Evolutionary conservation across 371 early-diverging fungal species (phyloP).

Genomic region (Mortierella sp.): DNA sequence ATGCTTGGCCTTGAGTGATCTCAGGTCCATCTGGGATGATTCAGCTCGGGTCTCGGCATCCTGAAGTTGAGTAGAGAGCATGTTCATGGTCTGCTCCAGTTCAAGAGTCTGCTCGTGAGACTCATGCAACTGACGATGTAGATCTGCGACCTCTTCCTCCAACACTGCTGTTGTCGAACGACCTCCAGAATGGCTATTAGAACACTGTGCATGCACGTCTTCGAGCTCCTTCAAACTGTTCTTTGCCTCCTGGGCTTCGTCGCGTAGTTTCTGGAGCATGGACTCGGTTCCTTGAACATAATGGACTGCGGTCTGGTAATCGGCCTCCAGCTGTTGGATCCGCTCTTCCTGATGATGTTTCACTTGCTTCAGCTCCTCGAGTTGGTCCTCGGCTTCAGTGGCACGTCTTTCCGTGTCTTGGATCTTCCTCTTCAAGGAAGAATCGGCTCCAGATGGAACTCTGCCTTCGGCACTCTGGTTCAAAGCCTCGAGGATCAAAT

Average conservation of each 20-base stretch:
- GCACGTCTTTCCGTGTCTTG: slow-evolving; percentile 35
- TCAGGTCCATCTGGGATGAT: slow-evolving; percentile 13
- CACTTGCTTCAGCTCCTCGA: slow-evolving; percentile 13
- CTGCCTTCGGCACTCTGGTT: slow-evolving; percentile 12
- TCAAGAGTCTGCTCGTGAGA: slow-evolving; percentile 25
- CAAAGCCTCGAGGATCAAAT: slow-evolving; percentile 38
- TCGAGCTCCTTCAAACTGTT: slow-evolving; percentile 19
- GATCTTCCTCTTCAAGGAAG: slow-evolving; percentile 15
- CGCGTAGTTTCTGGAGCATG: slow-evolving; percentile 41
- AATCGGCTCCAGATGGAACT: neutral
- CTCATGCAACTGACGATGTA: slow-evolving; percentile 30
- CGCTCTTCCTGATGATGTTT: slow-evolving; percentile 22
- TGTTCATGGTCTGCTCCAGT: slow-evolving; percentile 20
- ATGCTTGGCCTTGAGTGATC: slow-evolving; percentile 23
- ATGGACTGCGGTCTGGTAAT: slow-evolving; percentile 53
- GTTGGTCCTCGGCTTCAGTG: slow-evolving; percentile 12
- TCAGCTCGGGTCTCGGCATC: slow-evolving; percentile 7
- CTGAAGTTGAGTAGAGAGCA: slow-evolving; percentile 6
- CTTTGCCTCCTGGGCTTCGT: slow-evolving; percentile 27
- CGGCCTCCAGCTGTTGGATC: slow-evolving; percentile 54
- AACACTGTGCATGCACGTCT: slow-evolving; percentile 17
- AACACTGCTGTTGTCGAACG: slow-evolving; percentile 9
- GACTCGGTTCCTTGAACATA: slow-evolving; percentile 51
- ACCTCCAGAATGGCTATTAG: neutral
- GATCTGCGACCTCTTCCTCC: slow-evolving; percentile 31